phyloP scores from a whole-genome alignment of 352 stramenopile genomes.

The Pythium guiyangense region DNA sequence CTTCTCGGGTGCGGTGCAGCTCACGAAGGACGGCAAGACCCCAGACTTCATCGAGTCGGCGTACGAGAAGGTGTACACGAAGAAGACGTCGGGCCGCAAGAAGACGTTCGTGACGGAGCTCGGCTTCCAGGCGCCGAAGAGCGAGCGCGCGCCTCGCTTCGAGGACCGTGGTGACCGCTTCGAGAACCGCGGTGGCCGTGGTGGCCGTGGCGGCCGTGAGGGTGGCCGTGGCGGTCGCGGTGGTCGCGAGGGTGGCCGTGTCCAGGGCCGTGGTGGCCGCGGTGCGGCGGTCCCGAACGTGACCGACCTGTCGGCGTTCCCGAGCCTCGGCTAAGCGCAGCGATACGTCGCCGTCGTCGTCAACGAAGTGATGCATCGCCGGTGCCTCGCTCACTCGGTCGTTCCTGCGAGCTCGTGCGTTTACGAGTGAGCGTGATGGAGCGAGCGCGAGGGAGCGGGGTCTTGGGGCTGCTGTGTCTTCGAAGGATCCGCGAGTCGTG shows the following conservation, averaged over 20 bases:
- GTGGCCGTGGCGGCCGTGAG: constrained; percentile 32
- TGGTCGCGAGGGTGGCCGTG: constrained; percentile 26
- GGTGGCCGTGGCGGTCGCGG: constrained; percentile 29
- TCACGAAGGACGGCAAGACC: constrained; percentile 87
- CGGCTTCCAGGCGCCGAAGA: constrained; percentile 69
- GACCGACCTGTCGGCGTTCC: constrained; percentile 82
- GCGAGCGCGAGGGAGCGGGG: background rate
- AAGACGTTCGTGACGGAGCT: constrained; percentile 89
- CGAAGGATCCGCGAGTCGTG: background rate
- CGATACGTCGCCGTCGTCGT: constrained; percentile 19
- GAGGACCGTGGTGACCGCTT: constrained; percentile 50
- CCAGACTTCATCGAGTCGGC: constrained; percentile 84
- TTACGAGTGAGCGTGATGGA: too few relatives aligned
- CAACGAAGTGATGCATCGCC: constrained; percentile 48
- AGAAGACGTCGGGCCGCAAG: constrained; percentile 94
- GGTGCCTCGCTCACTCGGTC: constrained; percentile 30
- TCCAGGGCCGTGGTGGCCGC: constrained; percentile 37
- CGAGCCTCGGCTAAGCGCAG: constrained; percentile 66
- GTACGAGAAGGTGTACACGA: constrained; percentile 94
- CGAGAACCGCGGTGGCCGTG: constrained; percentile 30
- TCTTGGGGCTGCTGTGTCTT: constrained; percentile 7
- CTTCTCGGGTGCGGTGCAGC: constrained; percentile 68
- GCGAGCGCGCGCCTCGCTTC: constrained; percentile 50
- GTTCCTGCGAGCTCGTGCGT: too few relatives aligned
- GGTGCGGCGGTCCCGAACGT: constrained; percentile 62